Conservation (phyloP, 306 rosid genomes). For the Medicago lupulina region DNA sequence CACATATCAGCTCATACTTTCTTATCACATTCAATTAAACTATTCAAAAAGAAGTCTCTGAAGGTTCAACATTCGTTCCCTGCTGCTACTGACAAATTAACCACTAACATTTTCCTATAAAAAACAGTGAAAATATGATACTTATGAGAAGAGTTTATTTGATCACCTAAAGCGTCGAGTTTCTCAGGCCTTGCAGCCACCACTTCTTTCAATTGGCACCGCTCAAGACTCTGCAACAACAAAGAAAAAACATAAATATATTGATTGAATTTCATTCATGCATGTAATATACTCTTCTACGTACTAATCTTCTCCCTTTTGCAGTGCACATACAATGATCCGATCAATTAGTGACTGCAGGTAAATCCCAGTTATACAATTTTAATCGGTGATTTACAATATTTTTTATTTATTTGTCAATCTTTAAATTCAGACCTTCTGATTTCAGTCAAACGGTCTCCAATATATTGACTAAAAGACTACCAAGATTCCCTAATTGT, state of each 20-base stretch:
- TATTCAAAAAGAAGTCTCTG: not conserved
- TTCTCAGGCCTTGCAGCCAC: conserved; percentile 80
- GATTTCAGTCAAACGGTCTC: not conserved
- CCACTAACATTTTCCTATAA: no score
- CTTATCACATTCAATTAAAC: not conserved
- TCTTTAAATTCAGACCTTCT: not conserved
- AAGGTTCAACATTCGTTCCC: not conserved
- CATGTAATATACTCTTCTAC: no score
- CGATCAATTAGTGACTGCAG: no score
- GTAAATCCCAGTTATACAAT: no score
- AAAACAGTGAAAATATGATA: conserved; percentile 14
- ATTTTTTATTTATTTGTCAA: no score
- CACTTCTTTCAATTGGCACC: conserved; percentile 85
- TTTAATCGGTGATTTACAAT: no score
- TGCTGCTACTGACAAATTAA: not conserved
- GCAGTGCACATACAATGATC: no score
- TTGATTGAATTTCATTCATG: not conserved
- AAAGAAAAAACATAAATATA: not conserved
- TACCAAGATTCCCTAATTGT: no score
- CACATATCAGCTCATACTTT: conserved; percentile 1
- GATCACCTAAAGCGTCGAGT: conserved; percentile 75
- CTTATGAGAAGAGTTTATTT: conserved; percentile 23
- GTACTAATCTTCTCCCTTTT: no score
- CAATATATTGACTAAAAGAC: no score
- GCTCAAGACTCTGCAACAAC: conserved; percentile 72